phyloP scores from a whole-genome alignment of 441 rosid genomes.

The Viola pubescens region DNA sequence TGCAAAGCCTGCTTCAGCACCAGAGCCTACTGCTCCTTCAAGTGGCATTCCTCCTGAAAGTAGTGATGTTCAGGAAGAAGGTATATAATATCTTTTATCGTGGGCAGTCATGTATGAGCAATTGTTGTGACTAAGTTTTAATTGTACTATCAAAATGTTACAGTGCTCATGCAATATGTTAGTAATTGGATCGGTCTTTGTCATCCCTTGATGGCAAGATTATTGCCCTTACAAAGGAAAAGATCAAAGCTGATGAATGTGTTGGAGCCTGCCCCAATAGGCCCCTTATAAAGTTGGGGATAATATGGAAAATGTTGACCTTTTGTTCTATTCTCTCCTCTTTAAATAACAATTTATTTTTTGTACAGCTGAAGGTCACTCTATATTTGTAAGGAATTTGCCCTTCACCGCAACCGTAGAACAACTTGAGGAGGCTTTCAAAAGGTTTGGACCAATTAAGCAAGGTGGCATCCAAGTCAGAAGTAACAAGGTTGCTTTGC shows the following conservation, averaged over 20 bases:
- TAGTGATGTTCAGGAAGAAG: slow-evolving; percentile 49
- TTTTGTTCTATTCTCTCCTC: slow-evolving; percentile 10
- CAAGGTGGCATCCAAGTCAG: slow-evolving; percentile 85
- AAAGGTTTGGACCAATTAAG: slow-evolving; percentile 76
- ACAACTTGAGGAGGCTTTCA: slow-evolving; percentile 74
- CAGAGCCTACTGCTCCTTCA: slow-evolving; percentile 26
- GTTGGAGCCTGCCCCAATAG: slow-evolving; percentile 3
- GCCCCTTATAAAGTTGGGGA: not conserved
- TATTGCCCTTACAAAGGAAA: slow-evolving; percentile 2
- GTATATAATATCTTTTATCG: slow-evolving; percentile 19
- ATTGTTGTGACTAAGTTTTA: too few species aligned
- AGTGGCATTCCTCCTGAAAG: slow-evolving; percentile 46
- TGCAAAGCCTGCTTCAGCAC: slow-evolving; percentile 33
- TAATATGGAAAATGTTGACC: slow-evolving; percentile 1
- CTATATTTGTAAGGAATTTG: slow-evolving; percentile 68
- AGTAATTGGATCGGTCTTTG: not conserved
- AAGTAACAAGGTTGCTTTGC: slow-evolving; percentile 59
- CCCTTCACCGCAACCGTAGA: slow-evolving; percentile 57
- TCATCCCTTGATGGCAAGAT: slow-evolving; percentile 4
- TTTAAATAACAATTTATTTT: slow-evolving; percentile 1
- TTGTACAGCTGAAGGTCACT: slow-evolving; percentile 64
- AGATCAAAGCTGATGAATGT: not conserved
- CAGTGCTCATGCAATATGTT: too few species aligned
- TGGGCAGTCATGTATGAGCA: too few species aligned
- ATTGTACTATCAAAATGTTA: too few species aligned